phyloP scores from a whole-genome alignment of 345 rosid species.

The Linum tenue region DNA sequence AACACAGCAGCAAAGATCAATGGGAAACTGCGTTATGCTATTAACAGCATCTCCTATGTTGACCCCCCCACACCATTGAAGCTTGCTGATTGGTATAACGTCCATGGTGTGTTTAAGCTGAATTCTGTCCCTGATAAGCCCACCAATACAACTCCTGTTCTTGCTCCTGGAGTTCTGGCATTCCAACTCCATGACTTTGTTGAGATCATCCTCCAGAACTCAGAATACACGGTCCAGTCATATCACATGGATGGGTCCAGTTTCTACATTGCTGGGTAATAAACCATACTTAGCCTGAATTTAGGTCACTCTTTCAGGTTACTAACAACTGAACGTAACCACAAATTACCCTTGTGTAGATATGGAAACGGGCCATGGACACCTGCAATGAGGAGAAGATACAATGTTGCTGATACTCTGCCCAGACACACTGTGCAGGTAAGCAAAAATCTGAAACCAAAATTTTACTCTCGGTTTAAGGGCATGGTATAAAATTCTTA shows the following conservation, averaged over 20 bases:
- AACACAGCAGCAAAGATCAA: slow-evolving; percentile 33
- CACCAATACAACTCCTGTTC: slow-evolving; percentile 17
- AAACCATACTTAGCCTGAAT: neutral
- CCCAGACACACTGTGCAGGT: slow-evolving; percentile 65
- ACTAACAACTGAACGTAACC: neutral
- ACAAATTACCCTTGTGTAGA: slow-evolving; percentile 21
- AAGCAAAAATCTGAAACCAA: neutral
- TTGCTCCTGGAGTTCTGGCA: slow-evolving; percentile 40
- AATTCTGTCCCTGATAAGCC: slow-evolving; percentile 43
- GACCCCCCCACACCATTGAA: slow-evolving; percentile 69
- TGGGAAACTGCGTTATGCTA: slow-evolving; percentile 51
- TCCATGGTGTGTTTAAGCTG: slow-evolving; percentile 47
- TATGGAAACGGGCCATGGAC: slow-evolving; percentile 56
- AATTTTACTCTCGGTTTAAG: too few species aligned
- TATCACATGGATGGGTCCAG: slow-evolving; percentile 74
- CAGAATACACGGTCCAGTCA: slow-evolving; percentile 47
- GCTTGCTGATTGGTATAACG: slow-evolving; percentile 71
- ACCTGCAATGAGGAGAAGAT: slow-evolving; percentile 31
- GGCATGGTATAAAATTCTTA: too few species aligned
- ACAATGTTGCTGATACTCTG: slow-evolving; percentile 59
- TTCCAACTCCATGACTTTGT: slow-evolving; percentile 50
- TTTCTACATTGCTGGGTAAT: slow-evolving; percentile 56
- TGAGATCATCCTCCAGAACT: slow-evolving; percentile 69
- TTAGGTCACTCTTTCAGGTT: neutral
- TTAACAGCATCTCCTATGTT: slow-evolving; percentile 50